Conservation (phyloP, 768 basidiomycete species). For the Mycena kentingensis region DNA sequence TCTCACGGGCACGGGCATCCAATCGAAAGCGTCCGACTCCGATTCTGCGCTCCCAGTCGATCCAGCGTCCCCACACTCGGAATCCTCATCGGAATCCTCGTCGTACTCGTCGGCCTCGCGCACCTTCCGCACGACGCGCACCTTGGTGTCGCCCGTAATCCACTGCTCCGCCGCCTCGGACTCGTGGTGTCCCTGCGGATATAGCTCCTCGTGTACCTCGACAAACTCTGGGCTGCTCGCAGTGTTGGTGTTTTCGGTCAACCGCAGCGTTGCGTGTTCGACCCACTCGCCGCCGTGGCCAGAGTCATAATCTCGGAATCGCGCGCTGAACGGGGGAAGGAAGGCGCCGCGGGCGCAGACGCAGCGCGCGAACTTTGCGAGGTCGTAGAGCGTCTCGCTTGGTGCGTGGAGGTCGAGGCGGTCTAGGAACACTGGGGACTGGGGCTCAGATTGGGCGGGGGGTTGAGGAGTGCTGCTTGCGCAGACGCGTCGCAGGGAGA, state of each 20-base stretch:
- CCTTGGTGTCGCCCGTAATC: background rate
- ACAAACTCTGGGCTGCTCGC: background rate
- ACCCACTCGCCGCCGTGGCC: background rate
- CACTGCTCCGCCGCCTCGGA: background rate
- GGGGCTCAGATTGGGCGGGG: too few species aligned
- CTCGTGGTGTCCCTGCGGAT: background rate
- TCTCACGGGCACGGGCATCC: background rate
- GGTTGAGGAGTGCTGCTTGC: background rate
- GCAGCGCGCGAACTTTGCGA: background rate
- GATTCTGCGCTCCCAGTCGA: background rate
- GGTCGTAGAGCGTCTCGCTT: background rate
- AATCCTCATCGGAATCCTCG: background rate
- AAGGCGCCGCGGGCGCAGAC: background rate
- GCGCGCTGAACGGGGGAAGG: background rate
- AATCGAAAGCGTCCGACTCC: background rate
- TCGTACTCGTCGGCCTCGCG: background rate
- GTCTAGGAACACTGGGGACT: background rate
- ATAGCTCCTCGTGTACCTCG: background rate
- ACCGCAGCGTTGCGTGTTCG: background rate
- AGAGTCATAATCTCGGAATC: background rate
- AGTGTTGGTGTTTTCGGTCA: too few species aligned
- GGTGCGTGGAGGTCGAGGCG: constrained; percentile 14
- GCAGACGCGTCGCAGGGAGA: constrained; percentile 7
- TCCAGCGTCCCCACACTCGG: too few species aligned
- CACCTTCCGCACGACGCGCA: background rate